Base-by-base conservation (phyloP, 148 eudicot species). In the Chenopodium formosanum region DNA sequence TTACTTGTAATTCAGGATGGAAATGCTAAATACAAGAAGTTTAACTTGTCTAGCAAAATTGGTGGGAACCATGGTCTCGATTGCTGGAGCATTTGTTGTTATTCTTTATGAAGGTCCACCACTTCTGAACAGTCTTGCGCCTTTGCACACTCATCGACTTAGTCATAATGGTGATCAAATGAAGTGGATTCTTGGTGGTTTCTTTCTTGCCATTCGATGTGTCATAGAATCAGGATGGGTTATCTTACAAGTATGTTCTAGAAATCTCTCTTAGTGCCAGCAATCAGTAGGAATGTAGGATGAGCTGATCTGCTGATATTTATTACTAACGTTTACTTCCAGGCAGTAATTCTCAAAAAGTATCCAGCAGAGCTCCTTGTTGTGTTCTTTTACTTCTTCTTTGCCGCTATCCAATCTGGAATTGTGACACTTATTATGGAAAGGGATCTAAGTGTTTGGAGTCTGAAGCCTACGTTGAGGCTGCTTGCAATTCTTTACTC, bases 341-440 rank as follows among this genome's bases (percentile, higher is more conserved):
- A 95, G 96, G 92, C 92, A 56, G 56, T 84, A 60, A 85, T 93
- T 79, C 88, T 93, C n/a, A 85, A 82, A 86, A 87, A 83, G 58
- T 93, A 82, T 80, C 87, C 91, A 56, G 93, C 94, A 58, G 91
- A 88, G 88, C 84, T 95, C 78, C 83, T 91, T 84, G 85, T 92
- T 69, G 91, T 91, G 70, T 89, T 91, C 84, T 89, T 89, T 83
- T 93, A 93, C 88, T 90, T 92, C 90, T 91, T 87, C 86, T 90
- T 92, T 80, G 91, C 91, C 71, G 93, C 94, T 56, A 84, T 93
- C 85, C 85, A 91, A 86, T 88, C 91, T 60, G 89, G 91, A 76
- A 44, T 83, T 0, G 71, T 88, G 58, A 85, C 96, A 63, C 79
- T 95, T 78, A 82, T 90, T 82, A 72, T 86, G 37, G 96, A 89